Percentiles rank a stretch among this genome's conserved stretches.
Evolutionary conservation across 108 stramenopile species (phyloP).

Genomic region (Skeletonema menzelii): DNA sequence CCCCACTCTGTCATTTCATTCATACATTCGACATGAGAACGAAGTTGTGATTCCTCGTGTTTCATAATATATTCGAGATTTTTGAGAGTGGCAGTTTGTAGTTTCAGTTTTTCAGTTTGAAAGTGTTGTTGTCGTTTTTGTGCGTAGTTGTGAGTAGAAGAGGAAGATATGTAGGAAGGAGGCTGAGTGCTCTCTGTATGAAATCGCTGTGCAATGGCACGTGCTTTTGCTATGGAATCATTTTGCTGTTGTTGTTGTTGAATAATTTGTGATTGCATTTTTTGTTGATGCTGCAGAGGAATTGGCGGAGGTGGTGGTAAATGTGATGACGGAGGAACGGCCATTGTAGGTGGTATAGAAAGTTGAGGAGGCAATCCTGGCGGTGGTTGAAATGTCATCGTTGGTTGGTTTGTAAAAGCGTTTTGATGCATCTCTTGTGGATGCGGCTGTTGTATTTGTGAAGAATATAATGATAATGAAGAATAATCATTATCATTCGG

Average conservation of each 20-base stretch:
- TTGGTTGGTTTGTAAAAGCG: neutral
- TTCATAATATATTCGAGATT: conserved; percentile 75
- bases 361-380: conserved; percentile 10
- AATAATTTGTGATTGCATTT: neutral
- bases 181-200: conserved; percentile 16
- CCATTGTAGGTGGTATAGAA: neutral
- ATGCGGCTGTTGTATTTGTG: too few species aligned
- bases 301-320: conserved; percentile 1
- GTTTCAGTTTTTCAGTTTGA: conserved; percentile 45
- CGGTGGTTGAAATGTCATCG: conserved; percentile 10
- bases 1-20: conserved; percentile 46
- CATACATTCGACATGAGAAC: conserved; percentile 50
- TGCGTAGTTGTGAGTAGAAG: conserved; percentile 23
- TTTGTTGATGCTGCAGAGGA: neutral
- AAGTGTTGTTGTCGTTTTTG: conserved; percentile 40
- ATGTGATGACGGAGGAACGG: neutral
- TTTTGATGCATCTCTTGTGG: neutral
- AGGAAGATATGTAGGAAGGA: neutral
- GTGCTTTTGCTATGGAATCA: conserved; percentile 39
- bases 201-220: conserved; percentile 37
- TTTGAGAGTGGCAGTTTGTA: conserved; percentile 49
- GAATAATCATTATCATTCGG: neutral
- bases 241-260: conserved; percentile 3
- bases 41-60: conserved; percentile 54
- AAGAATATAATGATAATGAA: too few species aligned